Conservation (phyloP, 2,329 filamentous ascomycete species). For the Phaeosphaeriaceae sp. region DNA sequence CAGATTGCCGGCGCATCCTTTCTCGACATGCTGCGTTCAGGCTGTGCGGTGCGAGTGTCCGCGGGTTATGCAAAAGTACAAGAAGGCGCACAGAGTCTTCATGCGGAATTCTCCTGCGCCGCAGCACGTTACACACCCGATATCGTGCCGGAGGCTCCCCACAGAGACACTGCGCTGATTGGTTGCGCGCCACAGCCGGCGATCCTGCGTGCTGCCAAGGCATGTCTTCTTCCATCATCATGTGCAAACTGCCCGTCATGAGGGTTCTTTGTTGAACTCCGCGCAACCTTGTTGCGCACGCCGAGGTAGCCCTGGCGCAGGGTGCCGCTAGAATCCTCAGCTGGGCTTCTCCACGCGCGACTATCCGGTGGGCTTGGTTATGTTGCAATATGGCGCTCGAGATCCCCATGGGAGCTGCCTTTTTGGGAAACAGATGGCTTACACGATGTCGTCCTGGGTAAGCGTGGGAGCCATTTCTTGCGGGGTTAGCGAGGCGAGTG, state of each 20-base stretch:
- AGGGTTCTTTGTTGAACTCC: neutral
- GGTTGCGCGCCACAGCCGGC: conserved; percentile 29
- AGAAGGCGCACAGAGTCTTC: neutral
- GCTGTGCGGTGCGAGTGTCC: conserved; percentile 2
- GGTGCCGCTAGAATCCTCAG: neutral
- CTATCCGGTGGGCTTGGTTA: neutral
- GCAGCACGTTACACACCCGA: conserved; percentile 10
- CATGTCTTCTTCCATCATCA: neutral
- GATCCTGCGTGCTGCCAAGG: conserved; percentile 12
- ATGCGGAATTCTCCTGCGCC: conserved; percentile 12
- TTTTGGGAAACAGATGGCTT: conserved; percentile 14
- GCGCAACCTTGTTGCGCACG: neutral
- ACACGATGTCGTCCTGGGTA: conserved; percentile 8
- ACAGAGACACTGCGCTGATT: conserved; percentile 16
- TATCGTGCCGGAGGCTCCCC: conserved; percentile 17
- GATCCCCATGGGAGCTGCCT: conserved; percentile 22
- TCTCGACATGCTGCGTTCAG: conserved; percentile 15
- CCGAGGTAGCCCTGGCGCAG: neutral
- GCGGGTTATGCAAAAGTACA: conserved; percentile 2
- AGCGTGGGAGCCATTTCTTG: conserved; percentile 19
- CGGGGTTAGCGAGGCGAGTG: conserved; percentile 30
- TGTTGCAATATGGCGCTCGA: conserved; percentile 13
- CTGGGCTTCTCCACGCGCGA: conserved; percentile 1
- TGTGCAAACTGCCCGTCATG: neutral
- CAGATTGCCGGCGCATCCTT: conserved; percentile 13